Percentiles rank a stretch among this genome's conserved stretches.
Evolutionary conservation across 805 yeast genomes (phyloP).

Genomic region (Ascoidea rubescens): DNA sequence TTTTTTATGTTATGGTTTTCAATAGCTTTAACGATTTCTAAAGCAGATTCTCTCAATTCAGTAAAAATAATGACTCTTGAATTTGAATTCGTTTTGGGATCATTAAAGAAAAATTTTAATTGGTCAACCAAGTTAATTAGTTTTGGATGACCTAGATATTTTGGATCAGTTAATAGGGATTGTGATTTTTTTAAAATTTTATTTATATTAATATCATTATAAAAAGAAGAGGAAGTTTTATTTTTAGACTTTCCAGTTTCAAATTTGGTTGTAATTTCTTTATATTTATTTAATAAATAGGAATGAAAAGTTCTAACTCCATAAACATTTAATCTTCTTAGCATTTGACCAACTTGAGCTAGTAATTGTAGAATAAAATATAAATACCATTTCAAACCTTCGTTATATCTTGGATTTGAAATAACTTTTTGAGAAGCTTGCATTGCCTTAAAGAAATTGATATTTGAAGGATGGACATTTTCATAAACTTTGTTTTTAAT

Average conservation of each 20-base stretch:
- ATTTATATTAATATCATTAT: conserved; percentile 33
- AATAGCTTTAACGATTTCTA: conserved; percentile 61
- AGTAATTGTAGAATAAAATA: conserved; percentile 48
- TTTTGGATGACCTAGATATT: conserved; percentile 57
- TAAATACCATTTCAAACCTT: conserved; percentile 64
- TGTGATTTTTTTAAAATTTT: conserved; percentile 32
- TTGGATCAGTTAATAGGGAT: conserved; percentile 22
- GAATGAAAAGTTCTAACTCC: conserved; percentile 69
- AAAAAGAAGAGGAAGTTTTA: conserved; percentile 48
- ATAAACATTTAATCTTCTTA: conserved; percentile 59
- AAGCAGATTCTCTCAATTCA: conserved; percentile 79
- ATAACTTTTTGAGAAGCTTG: conserved; percentile 49
- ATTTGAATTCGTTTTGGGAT: conserved; percentile 20
- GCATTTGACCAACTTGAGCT: conserved; percentile 58
- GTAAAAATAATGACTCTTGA: conserved; percentile 81
- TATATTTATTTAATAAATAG: conserved; percentile 45
- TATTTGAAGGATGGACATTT: conserved; percentile 47
- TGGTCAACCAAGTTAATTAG: conserved; percentile 44
- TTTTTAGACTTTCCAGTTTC: conserved; percentile 49
- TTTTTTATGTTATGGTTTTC: conserved; percentile 26
- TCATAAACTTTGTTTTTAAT: conserved; percentile 49
- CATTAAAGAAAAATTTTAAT: conserved; percentile 38
- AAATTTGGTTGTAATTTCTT: conserved; percentile 44
- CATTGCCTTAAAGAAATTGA: conserved; percentile 60
- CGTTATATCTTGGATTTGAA: conserved; percentile 39